Base-by-base conservation (phyloP, 345 rosid species). In the Litchi chinensis region DNA sequence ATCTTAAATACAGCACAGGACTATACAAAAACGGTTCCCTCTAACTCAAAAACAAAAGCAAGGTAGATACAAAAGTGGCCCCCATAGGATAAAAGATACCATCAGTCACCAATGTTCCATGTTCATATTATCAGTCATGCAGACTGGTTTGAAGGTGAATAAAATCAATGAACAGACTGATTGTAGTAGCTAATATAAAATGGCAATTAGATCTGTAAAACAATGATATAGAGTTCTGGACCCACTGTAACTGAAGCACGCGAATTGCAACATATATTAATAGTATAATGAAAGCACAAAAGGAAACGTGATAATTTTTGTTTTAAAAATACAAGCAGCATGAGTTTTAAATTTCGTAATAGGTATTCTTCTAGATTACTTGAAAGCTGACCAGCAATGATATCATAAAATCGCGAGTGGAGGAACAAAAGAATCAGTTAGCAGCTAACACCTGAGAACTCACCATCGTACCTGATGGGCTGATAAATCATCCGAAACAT, bases 391-490 rank as follows among this genome's bases (percentile, higher is more conserved):
- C 67, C 39, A 44, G 15, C 28, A 66, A 66, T 28, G 52, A 39
- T 16, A 64, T 11, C 66, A 44, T 37, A 32, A 65, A 64, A 43
- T 52, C 62, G 24, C 3, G 28, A 18, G 40, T n/a, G 72, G 46
- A 19, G 19, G 74, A 48, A 44, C 50, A 66, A 52, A 70, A 44
- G 32, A 13, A 54, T 22, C 16, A 76, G 48, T 40, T 44, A 5
- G 26, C 43, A 72, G 48, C 79, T 74, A 60, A 40, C 70, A 68
- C 83, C 83, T 76, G 54, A n/a, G 67, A 77, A 87, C 92, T 92
- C 90, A 93, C 91, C 92, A 81, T 85, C 93, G 65, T 93, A 93
- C 98, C 98, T 93, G 91, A 85, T 90, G 91, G 87, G 56, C 85
- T 56, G 87, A 80, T 8, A 87, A 83, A 63, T 82, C 78, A 63